A percentile compares a stretch with the other conserved stretches of the same genome.
Conservation (phyloP, 2,329 filamentous ascomycete genomes). For the Nothopassalora personata region DNA sequence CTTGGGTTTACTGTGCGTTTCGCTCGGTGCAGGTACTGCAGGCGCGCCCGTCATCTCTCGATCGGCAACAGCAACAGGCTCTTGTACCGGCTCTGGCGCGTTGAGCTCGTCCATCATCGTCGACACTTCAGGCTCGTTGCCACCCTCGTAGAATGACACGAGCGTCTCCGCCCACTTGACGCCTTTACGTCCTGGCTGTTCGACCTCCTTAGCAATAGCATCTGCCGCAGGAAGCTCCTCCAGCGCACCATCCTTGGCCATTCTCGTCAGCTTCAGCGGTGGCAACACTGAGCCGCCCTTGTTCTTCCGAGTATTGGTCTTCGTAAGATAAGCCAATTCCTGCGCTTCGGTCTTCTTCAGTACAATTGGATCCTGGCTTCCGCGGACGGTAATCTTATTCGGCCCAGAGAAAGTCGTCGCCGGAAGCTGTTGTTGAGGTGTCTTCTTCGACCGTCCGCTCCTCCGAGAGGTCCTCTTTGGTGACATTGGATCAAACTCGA, state of each 20-base stretch:
- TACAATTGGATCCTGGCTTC: slow-evolving; percentile 38
- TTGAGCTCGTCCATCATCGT: slow-evolving; percentile 21
- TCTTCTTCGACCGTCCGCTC: slow-evolving; percentile 21
- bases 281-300: slow-evolving; percentile 44
- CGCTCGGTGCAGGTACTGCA: slow-evolving; percentile 18
- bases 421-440: slow-evolving; percentile 14
- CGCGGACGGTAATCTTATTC: slow-evolving; percentile 42
- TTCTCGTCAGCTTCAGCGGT: slow-evolving; percentile 38
- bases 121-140: slow-evolving; percentile 15
- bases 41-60: slow-evolving; percentile 8
- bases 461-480: slow-evolving; percentile 13
- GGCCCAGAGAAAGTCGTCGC: slow-evolving; percentile 31
- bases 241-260: slow-evolving; percentile 25
- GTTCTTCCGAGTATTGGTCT: slow-evolving; percentile 47
- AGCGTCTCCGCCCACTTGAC: slow-evolving; percentile 46
- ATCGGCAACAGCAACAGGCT: neutral
- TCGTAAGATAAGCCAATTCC: slow-evolving; percentile 41
- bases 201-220: slow-evolving; percentile 9
- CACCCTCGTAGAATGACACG: slow-evolving; percentile 40
- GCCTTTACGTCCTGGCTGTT: slow-evolving; percentile 26
- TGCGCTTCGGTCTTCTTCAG: slow-evolving; percentile 47
- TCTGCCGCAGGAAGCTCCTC: slow-evolving; percentile 10
- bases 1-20: slow-evolving; percentile 30
- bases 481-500: slow-evolving; percentile 14
- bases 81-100: neutral